phyloP scores from a whole-genome alignment of 1,284 basidiomycete species.

The Hemileia vastatrix region DNA sequence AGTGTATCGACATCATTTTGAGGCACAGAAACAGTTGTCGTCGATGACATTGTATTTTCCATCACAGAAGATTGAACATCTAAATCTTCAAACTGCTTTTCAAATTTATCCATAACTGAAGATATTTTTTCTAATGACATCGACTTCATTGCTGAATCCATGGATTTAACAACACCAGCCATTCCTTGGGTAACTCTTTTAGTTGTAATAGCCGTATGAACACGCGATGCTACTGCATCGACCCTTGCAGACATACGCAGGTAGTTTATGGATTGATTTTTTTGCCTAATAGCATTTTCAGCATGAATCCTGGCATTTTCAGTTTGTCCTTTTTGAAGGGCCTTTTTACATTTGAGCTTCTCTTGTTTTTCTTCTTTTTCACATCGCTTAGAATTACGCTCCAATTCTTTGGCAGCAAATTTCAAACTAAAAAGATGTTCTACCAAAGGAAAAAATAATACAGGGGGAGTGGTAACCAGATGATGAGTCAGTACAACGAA shows the following conservation, averaged over 20 bases:
- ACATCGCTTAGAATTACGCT: no score
- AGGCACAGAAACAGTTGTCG: neutral
- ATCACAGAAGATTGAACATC: neutral
- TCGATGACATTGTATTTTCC: neutral
- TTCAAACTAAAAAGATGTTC: no score
- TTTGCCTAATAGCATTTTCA: slow-evolving; percentile 42
- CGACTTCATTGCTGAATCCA: slow-evolving; percentile 42
- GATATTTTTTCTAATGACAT: slow-evolving; percentile 37
- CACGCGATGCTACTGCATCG: slow-evolving; percentile 41
- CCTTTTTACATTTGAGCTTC: slow-evolving; percentile 26
- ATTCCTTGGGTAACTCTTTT: slow-evolving; percentile 38
- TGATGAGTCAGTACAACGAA: no score
- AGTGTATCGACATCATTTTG: neutral
- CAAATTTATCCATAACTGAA: neutral
- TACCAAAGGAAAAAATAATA: no score
- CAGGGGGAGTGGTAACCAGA: no score
- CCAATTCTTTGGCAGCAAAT: no score
- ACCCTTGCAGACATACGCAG: slow-evolving; percentile 38
- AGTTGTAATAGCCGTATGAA: slow-evolving; percentile 43
- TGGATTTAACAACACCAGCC: slow-evolving; percentile 40
- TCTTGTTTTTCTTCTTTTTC: no score
- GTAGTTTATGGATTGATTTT: slow-evolving; percentile 41
- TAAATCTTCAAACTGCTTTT: neutral
- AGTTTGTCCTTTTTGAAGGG: slow-evolving; percentile 40
- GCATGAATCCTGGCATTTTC: slow-evolving; percentile 43